Evolutionary conservation across 805 yeast genomes (phyloP), one percentile per base, ranked within the genome.

Genomic region (Priceomyces medius): DNA sequence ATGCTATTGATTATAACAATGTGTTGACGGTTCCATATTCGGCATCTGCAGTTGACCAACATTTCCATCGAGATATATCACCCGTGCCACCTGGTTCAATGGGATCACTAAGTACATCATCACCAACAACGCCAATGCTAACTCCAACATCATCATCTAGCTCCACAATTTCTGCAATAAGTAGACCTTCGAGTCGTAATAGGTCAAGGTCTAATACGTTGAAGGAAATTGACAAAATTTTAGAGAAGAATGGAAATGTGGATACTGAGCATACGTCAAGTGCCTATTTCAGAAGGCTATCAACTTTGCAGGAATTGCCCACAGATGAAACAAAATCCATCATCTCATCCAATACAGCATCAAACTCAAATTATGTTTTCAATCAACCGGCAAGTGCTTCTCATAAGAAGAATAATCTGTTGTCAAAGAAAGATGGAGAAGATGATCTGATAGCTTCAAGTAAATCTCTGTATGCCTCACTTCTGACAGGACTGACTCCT

Each of bases 251-350:
- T 43, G 73, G 65, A 21, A 55, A 48, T 29, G 69, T 61, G 13
- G 73, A 69, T 40, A 60, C 71, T 2, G 79, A 74, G 34, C 75
- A 68, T 31, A 77, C 73, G 49, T 77, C 79, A 28, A 78, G 77
- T 17, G 87, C 85, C 18, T 81, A 81, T 54, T 80, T 81, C 61
- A 71, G 82, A 51, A 68, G 88, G 45, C 58, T 83, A 29, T 81
- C 88, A 0, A 79, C 84, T 0, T 57, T 84, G 12, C 83, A 80
- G 8, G 89, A 83, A 44, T 48, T 50, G 10, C 74, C 74, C 3
- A 33, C 42, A 2, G 71, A 64, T 37, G 68, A 60, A 40, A 33
- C 20, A 7, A 18, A 14, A 14, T 10, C 34, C 14, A 13, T 16
- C 13, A 38, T 12, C 10, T 14, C 17, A 14, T 8, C 16, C 5